Evolutionary conservation across 2,329 filamentous ascomycete species (phyloP).

Genomic region (Grosmannia huntii): DNA sequence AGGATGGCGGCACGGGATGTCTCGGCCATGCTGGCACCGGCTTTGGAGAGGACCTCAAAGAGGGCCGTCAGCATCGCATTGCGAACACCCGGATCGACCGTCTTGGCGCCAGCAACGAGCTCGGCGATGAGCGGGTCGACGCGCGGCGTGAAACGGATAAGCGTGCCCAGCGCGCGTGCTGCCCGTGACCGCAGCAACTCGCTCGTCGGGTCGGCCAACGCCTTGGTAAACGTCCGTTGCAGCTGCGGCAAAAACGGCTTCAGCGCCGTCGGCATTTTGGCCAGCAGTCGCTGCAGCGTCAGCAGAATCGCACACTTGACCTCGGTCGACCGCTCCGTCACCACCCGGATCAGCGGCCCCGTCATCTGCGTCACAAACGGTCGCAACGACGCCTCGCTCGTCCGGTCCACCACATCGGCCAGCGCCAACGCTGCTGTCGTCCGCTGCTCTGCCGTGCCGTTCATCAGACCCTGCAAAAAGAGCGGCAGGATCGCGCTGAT

Average conservation of each 20-base stretch:
- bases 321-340: slow-evolving; percentile 90
- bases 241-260: slow-evolving; percentile 96
- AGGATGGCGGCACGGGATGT: slow-evolving; percentile 76
- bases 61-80: slow-evolving; percentile 95
- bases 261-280: slow-evolving; percentile 90
- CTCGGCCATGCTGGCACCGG: slow-evolving; percentile 89
- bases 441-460: slow-evolving; percentile 83
- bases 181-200: slow-evolving; percentile 78
- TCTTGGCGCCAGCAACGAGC: slow-evolving; percentile 91
- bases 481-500: slow-evolving; percentile 94
- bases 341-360: slow-evolving; percentile 91
- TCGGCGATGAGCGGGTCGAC: slow-evolving; percentile 90
- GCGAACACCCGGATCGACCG: slow-evolving; percentile 71
- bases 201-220: slow-evolving; percentile 83
- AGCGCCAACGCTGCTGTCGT: slow-evolving; percentile 87
- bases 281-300: slow-evolving; percentile 85
- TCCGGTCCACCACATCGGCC: slow-evolving; percentile 89
- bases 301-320: slow-evolving; percentile 91
- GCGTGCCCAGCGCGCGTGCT: slow-evolving; percentile 82
- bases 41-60: slow-evolving; percentile 93
- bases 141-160: slow-evolving; percentile 90
- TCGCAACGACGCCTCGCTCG: slow-evolving; percentile 74
- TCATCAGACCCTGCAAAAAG: slow-evolving; percentile 95
- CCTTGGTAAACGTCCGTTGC: slow-evolving; percentile 93
- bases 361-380: slow-evolving; percentile 97